Base-by-base conservation (phyloP, 108 stramenopile species). In the Tribonema minus region DNA sequence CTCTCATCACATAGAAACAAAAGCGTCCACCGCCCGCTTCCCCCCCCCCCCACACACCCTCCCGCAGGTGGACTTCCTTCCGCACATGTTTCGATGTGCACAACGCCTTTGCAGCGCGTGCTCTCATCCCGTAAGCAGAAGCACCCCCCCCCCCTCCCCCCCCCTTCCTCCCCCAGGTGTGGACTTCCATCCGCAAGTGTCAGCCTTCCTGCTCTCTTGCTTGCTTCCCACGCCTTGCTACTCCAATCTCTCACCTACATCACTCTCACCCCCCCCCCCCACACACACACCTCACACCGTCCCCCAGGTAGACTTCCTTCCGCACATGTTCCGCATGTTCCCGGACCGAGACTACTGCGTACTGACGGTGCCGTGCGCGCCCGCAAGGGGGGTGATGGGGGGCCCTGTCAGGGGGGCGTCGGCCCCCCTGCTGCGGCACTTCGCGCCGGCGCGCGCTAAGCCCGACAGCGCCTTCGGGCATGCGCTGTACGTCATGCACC, bases 321-420 rank as follows among this genome's bases (percentile, higher is more conserved):
- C 76, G 26, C 64, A 78, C 23, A 81, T 84, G 0, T 89, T 89
- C 46, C 60, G 33, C 37, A 12, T 77, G 12, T 87, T 83, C 71
- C 85, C 85, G 3, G 86, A 70, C 37, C 38, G 70, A 3, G 85
- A 87, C 41, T 87, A 85, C 78, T 84, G 83, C 62, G 79, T 84
- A 39, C 61, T 87, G 37, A 87, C 86, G 23, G 32, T 85, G 46
- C 85, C 86, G 28, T 40, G 69, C 31, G 75, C 41, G 15, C 28
- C 27, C 35, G 27, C 20, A 60, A n/a, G n/a, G n/a, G n/a, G n/a
- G n/a, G n/a, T n/a, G n/a, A n/a, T n/a, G n/a, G n/a, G n/a, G n/a
- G n/a, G n/a, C n/a, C n/a, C n/a, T n/a, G n/a, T n/a, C n/a, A n/a
- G n/a, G 25, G 80, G 72, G 15, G 54, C 67, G 46, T 70, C 82